A percentile compares a stretch with the other conserved stretches of the same genome.
Evolutionary conservation across 495 filamentous ascomycete genomes (phyloP).

Genomic region (Immersiella caudata): DNA sequence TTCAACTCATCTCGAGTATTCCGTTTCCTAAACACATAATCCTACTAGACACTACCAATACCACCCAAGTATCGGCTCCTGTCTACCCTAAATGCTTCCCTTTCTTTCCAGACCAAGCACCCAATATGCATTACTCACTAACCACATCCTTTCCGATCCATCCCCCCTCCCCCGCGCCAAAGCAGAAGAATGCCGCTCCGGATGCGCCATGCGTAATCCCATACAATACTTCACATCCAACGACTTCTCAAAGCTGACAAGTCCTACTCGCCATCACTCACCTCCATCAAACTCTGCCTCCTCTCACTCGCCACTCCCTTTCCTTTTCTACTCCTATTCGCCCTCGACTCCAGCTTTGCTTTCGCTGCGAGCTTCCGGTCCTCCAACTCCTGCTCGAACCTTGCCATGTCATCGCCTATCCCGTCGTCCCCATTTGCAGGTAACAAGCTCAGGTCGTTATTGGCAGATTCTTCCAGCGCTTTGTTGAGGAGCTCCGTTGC

Average conservation of each 20-base stretch:
- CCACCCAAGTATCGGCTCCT: no score
- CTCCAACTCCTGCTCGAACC: conserved; percentile 37
- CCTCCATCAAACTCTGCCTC: conserved; percentile 29
- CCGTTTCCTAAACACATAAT: no score
- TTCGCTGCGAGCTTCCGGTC: conserved; percentile 34
- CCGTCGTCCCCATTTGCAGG: conserved; percentile 19
- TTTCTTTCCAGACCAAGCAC: no score
- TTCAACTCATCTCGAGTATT: background rate
- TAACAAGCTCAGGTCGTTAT: conserved; percentile 32
- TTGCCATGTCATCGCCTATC: conserved; percentile 39
- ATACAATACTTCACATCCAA: conserved; percentile 21
- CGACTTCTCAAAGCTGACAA: background rate
- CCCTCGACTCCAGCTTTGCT: conserved; percentile 28
- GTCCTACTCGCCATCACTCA: conserved; percentile 21
- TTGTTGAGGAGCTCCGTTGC: conserved; percentile 75
- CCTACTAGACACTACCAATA: no score
- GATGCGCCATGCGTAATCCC: background rate
- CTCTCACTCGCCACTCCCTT: conserved; percentile 28
- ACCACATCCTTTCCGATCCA: no score
- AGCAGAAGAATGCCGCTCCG: background rate
- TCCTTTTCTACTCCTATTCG: conserved; percentile 26
- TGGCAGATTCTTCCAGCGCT: conserved; percentile 68
- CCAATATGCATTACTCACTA: no score
- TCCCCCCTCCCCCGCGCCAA: background rate
- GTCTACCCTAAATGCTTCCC: no score